Conservation (phyloP, 2,329 filamentous ascomycete genomes). For the Xenosphaeropsis pyriputrescens region DNA sequence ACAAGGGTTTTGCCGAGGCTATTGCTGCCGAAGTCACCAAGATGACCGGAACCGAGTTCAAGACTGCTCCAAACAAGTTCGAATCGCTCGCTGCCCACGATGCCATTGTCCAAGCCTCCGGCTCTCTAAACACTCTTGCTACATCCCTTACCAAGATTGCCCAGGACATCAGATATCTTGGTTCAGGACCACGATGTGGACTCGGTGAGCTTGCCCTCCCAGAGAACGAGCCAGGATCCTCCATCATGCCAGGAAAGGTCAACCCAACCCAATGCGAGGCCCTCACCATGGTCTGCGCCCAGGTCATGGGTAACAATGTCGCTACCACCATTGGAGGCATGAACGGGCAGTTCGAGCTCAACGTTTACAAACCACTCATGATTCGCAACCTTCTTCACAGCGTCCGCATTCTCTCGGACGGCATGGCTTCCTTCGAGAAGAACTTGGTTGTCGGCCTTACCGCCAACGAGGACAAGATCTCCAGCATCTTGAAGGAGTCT, state of each 20-base stretch:
- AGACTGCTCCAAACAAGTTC: constrained; percentile 98
- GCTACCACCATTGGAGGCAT: constrained; percentile 88
- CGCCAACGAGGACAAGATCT: constrained; percentile 89
- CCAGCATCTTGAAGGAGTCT: constrained; percentile 85
- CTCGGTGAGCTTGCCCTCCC: constrained; percentile 86
- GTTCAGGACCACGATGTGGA: constrained; percentile 88
- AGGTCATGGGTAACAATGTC: constrained; percentile 96
- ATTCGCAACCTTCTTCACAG: constrained; percentile 94
- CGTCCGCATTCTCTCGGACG: constrained; percentile 72
- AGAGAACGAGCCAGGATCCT: constrained; percentile 95
- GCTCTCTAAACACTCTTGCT: constrained; percentile 85
- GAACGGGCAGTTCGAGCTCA: constrained; percentile 97
- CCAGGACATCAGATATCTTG: constrained; percentile 94
- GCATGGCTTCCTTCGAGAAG: constrained; percentile 90
- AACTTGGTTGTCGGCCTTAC: constrained; percentile 79
- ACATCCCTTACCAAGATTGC: constrained; percentile 93
- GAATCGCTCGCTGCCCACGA: constrained; percentile 94
- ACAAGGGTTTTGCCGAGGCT: constrained; percentile 85
- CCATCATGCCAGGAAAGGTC: constrained; percentile 99
- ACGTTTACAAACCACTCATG: constrained; percentile 96
- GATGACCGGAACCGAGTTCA: constrained; percentile 86
- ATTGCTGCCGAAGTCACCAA: constrained; percentile 83
- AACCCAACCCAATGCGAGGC: constrained; percentile 98
- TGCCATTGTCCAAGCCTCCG: constrained; percentile 86
- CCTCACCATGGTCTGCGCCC: constrained; percentile 91